phyloP scores from a whole-genome alignment of 257 asterid genomes.

The Coffea canephora region DNA sequence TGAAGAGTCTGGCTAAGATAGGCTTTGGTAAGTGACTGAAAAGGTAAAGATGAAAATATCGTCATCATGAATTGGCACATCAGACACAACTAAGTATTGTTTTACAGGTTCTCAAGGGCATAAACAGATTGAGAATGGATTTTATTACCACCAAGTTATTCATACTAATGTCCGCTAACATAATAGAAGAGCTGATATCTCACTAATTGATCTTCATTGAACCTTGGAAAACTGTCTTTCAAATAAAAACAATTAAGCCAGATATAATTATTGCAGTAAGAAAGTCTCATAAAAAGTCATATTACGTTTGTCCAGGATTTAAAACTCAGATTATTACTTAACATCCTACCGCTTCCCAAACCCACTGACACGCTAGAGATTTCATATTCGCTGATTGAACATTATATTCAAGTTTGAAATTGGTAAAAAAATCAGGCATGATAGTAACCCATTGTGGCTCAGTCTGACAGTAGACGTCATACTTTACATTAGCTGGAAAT shows the following conservation, averaged over 20 bases:
- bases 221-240: not conserved
- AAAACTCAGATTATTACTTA: not conserved
- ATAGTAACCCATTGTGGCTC: not conserved
- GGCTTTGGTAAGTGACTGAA: not conserved
- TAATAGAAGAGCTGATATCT: not conserved
- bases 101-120: not conserved
- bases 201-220: not conserved
- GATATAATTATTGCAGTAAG: not conserved
- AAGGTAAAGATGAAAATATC: not conserved
- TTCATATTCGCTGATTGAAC: not conserved
- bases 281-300: not conserved
- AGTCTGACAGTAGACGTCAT: not conserved
- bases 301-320: not conserved
- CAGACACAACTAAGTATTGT: not conserved
- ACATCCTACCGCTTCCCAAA: not conserved
- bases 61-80: not conserved
- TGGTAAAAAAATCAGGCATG: not conserved
- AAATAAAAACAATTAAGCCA: not conserved
- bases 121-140: not conserved
- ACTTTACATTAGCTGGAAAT: not conserved
- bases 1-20: too few relatives aligned
- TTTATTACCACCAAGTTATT: too few relatives aligned
- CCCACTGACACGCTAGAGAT: not conserved
- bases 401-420: not conserved
- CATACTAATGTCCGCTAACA: not conserved